A percentile compares a stretch with the other conserved stretches of the same genome.
phyloP scores from a whole-genome alignment of 2,329 filamentous ascomycete genomes.

The Exophiala alcalophila region DNA sequence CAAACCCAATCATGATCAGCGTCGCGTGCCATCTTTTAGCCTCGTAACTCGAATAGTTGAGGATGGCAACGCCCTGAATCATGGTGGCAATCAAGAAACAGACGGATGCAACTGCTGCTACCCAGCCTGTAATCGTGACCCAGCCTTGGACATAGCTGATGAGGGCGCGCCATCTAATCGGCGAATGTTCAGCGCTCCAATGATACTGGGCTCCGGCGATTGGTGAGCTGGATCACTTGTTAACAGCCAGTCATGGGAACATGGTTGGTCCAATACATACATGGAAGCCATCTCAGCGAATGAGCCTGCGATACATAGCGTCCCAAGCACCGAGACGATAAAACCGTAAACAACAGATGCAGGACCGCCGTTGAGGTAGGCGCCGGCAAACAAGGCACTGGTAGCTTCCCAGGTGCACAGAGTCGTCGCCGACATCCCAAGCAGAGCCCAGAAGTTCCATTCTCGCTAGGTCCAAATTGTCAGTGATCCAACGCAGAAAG shows the following conservation, averaged over 20 bases:
- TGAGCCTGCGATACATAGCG: conserved; percentile 38
- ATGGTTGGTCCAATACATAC: conserved; percentile 25
- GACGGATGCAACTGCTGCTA: conserved; percentile 36
- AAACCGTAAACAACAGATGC: conserved; percentile 28
- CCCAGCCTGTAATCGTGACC: conserved; percentile 41
- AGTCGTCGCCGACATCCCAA: conserved; percentile 20
- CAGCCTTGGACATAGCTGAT: conserved; percentile 32
- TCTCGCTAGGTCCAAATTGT: conserved; percentile 15
- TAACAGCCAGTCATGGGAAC: background rate
- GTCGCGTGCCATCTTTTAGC: conserved; percentile 42
- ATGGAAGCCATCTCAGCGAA: conserved; percentile 43
- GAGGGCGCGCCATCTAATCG: conserved; percentile 10
- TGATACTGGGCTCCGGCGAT: conserved; percentile 43
- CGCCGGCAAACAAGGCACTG: conserved; percentile 25
- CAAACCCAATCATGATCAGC: conserved; percentile 39
- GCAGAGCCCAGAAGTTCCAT: conserved; percentile 25
- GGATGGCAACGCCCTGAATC: conserved; percentile 37
- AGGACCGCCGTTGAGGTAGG: conserved; percentile 27
- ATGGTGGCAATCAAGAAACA: conserved; percentile 36
- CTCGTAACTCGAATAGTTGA: conserved; percentile 39
- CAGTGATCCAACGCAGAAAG: conserved; percentile 1
- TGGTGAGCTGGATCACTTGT: conserved; percentile 32
- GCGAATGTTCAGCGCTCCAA: conserved; percentile 40
- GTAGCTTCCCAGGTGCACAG: conserved; percentile 33
- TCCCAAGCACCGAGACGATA: conserved; percentile 33